Base-by-base conservation (phyloP, 2,329 filamentous ascomycete species). In the Xylaria sp. region DNA sequence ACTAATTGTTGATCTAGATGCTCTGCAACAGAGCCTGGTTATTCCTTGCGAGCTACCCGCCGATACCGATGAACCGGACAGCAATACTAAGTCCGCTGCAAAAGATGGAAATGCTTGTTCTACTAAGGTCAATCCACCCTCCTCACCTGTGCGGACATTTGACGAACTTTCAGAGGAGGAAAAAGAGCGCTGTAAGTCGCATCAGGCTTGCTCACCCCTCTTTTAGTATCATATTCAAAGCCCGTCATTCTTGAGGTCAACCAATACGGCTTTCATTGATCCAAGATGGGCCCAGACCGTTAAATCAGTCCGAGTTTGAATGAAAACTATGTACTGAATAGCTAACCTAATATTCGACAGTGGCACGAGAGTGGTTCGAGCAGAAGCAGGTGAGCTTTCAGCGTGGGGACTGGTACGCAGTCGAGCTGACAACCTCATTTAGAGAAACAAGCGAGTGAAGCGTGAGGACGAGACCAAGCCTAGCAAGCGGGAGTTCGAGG, bases 11-110 rank as follows among this genome's bases (percentile, higher is more conserved):
- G 3, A 4, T 3, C 2, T 25, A 77, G 73, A 75, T 25, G 72
- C 74, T 7, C 65, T 78, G 2, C 69, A 71, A 54, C 61, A 67
- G 5, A 69, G 73, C 43, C 51, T 73, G 47, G 67, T 77, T 28
- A 70, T 77, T 42, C 71, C 72, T 43, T 71, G 71, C 23, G 64
- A 66, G 3, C 66, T 69, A 31, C 71, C 68, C 2, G 50, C 37
- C n/a, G n/a, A n/a, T n/a, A n/a, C n/a, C n/a, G n/a, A n/a, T n/a
- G n/a, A n/a, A n/a, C n/a, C n/a, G n/a, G n/a, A n/a, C n/a, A n/a
- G n/a, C n/a, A n/a, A n/a, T n/a, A n/a, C n/a, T n/a, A n/a, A n/a
- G n/a, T n/a, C n/a, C n/a, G n/a, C n/a, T n/a, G n/a, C n/a, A n/a
- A n/a, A n/a, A n/a, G n/a, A n/a, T n/a, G n/a, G n/a, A n/a, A n/a